Evolutionary conservation across 2,329 filamentous ascomycete genomes (phyloP).

Genomic region (Colletotrichum agaves): DNA sequence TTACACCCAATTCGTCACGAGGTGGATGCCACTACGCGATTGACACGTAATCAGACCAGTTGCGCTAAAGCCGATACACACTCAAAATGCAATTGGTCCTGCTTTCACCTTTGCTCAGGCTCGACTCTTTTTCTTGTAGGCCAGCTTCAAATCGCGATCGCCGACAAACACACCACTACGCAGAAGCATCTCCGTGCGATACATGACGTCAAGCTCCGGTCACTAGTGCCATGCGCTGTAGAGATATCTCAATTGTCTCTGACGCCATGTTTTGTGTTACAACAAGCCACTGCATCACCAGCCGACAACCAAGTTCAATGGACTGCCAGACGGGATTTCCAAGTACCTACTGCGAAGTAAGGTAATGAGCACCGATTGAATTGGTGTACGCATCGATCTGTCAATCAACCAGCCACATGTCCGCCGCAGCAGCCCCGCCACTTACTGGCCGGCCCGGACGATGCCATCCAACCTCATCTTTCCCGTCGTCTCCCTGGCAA

Average conservation of each 20-base stretch:
- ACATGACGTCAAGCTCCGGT: constrained; percentile 34
- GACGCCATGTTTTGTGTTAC: constrained; percentile 32
- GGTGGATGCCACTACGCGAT: constrained; percentile 32
- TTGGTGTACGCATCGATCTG: background rate
- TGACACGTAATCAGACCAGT: constrained; percentile 32
- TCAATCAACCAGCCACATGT: background rate
- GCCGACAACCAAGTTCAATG: background rate
- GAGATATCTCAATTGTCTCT: constrained; percentile 12
- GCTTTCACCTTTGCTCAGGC: background rate
- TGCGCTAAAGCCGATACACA: constrained; percentile 5
- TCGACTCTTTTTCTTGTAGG: background rate
- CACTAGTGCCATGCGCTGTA: constrained; percentile 25
- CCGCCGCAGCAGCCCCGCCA: background rate
- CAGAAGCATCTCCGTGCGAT: constrained; percentile 10
- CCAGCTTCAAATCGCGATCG: constrained; percentile 22
- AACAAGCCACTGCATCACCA: constrained; percentile 36
- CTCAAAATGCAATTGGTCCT: background rate
- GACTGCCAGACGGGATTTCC: constrained; percentile 18
- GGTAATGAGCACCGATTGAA: background rate
- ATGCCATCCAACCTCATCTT: background rate
- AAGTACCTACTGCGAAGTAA: too few relatives aligned
- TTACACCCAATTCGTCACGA: constrained; percentile 28
- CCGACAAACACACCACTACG: background rate
- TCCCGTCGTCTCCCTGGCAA: background rate
- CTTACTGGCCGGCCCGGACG: constrained; percentile 2